These are phyloP conservation scores for Trichosanthes truncata DNA, from an alignment of 306 rosid species.

Conservation along the genomic window DNA sequence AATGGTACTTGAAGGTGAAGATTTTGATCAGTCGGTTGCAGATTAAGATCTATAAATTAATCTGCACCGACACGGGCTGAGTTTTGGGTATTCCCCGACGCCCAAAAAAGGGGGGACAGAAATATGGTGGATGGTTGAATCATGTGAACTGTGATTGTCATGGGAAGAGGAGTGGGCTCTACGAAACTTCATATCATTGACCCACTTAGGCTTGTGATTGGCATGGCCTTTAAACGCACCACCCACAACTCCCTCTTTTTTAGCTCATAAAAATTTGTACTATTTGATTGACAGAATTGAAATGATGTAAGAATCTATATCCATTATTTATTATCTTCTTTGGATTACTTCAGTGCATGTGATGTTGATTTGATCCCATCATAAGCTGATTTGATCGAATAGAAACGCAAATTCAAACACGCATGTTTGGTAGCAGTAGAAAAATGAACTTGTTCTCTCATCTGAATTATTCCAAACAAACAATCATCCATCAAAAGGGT, in stretches of 20 bases:
- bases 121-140: slow-evolving; percentile 13
- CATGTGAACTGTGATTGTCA: slow-evolving; percentile 11
- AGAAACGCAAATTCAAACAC: not conserved
- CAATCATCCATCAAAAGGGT: not conserved
- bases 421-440: not conserved
- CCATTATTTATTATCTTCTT: not conserved
- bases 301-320: not conserved
- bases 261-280: not conserved
- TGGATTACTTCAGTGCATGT: not conserved
- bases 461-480: not conserved
- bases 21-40: not conserved
- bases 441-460: not conserved
- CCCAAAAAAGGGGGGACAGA: not conserved
- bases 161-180: slow-evolving; percentile 8
- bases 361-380: slow-evolving; percentile 1
- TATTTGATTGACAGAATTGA: slow-evolving; percentile 11
- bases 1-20: not conserved
- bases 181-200: slow-evolving; percentile 2
- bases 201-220: slow-evolving; percentile 7
- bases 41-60: not conserved
- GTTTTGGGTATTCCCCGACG: not conserved
- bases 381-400: slow-evolving; percentile 1
- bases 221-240: not conserved
- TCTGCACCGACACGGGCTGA: slow-evolving; percentile 3
- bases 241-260: not conserved